A percentile compares a stretch with the other conserved stretches of the same genome.
Conservation (phyloP, 1,139 yeast genomes). For the Saccharomyces hybrid region DNA sequence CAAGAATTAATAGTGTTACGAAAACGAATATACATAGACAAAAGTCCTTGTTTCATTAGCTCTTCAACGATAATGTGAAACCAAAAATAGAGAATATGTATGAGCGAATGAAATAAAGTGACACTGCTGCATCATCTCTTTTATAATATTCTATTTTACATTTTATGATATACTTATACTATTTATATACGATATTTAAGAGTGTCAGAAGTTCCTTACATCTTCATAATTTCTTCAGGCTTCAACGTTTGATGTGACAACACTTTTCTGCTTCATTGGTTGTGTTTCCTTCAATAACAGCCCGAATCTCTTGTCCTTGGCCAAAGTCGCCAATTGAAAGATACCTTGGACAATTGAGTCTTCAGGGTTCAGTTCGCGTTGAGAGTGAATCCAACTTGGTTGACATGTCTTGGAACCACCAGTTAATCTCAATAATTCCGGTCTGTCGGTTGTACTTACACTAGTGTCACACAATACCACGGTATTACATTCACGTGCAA, state of each 20-base stretch:
- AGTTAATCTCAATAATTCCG: slow-evolving; percentile 68
- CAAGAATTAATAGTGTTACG: neutral
- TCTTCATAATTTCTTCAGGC: slow-evolving; percentile 1
- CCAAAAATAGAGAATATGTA: neutral
- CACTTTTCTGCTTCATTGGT: slow-evolving; percentile 38
- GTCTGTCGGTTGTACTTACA: slow-evolving; percentile 37
- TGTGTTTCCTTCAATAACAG: slow-evolving; percentile 53
- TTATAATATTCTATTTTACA: neutral
- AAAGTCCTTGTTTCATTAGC: neutral
- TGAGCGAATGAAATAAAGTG: neutral
- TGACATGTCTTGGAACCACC: slow-evolving; percentile 63
- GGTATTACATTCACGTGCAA: slow-evolving; percentile 75
- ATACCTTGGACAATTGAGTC: slow-evolving; percentile 40
- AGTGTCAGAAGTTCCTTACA: neutral
- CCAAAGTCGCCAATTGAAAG: slow-evolving; percentile 46
- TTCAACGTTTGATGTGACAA: slow-evolving; percentile 7
- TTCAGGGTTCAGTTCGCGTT: slow-evolving; percentile 44
- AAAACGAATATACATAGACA: neutral
- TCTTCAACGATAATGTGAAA: too few relatives aligned
- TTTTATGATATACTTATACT: neutral
- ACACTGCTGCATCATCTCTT: neutral
- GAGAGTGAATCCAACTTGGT: slow-evolving; percentile 85
- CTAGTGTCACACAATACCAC: slow-evolving; percentile 47
- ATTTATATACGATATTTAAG: neutral
- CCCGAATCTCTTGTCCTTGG: slow-evolving; percentile 63